These are phyloP conservation scores for Kodamaea sagamina DNA, from an alignment of 805 yeast species.

Conservation along the genomic window DNA sequence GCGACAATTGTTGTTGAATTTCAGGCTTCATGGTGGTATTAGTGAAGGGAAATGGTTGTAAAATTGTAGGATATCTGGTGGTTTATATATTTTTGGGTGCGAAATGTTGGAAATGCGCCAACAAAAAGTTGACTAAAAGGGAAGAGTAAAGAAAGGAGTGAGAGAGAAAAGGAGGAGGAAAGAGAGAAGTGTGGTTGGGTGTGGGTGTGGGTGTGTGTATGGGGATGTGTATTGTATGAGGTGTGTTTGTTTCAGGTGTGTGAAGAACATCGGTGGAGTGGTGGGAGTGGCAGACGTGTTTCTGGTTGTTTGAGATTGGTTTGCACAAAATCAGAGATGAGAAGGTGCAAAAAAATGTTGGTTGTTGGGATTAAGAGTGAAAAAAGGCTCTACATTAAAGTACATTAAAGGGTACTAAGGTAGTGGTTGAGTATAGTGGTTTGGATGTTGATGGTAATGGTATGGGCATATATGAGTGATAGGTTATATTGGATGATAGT, in stretches of 20 bases:
- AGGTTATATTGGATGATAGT: too few relatives aligned
- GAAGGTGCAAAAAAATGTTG: not conserved
- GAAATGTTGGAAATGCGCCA: slow-evolving; percentile 7
- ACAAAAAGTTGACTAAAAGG: not conserved
- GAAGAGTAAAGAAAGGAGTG: too few relatives aligned
- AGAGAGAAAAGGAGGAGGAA: too few relatives aligned
- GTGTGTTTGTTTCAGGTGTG: too few relatives aligned
- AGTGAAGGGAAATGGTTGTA: slow-evolving; percentile 1
- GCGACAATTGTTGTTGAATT: slow-evolving; percentile 96
- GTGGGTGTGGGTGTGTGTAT: not conserved
- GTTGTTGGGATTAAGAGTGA: not conserved
- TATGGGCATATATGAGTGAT: too few relatives aligned
- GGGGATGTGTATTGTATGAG: not conserved
- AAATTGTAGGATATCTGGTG: not conserved
- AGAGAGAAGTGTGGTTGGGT: too few relatives aligned
- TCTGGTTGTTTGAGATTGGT: not conserved
- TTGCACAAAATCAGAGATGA: not conserved
- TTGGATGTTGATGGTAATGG: too few relatives aligned
- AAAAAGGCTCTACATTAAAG: too few relatives aligned
- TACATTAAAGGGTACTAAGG: too few relatives aligned
- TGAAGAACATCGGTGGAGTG: too few relatives aligned
- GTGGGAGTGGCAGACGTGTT: not conserved
- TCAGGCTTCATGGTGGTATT: slow-evolving; percentile 73
- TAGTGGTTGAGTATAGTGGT: too few relatives aligned
- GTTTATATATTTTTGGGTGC: not conserved